Base-by-base conservation (phyloP, 2,329 filamentous ascomycete species). In the Cladosporium cucumerinum region DNA sequence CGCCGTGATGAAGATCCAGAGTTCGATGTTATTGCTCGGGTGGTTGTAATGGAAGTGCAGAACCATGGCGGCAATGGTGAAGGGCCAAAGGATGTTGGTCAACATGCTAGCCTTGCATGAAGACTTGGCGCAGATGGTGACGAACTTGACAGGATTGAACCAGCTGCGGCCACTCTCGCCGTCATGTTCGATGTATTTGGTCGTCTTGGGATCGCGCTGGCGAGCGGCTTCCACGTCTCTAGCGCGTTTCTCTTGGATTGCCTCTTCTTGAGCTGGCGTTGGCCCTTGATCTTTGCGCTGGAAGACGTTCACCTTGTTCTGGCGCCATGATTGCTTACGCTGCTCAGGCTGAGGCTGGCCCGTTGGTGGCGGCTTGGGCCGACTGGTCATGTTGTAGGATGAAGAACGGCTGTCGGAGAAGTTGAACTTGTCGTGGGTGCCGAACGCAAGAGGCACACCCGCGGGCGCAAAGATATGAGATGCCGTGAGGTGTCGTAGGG, bases 81-180 rank as follows among this genome's bases (percentile, higher is more conserved):
- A 72, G 0, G 82, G 82, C 81, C 81, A 83, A 5, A 84, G 74
- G 2, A 84, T 64, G 62, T 84, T 84, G 54, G 82, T 81, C 65
- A 77, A 75, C 73, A 76, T 81, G 10, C 79, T 81, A 3, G 78
- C 79, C 1, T 75, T 78, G 70, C 79, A 81, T 0, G 80, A 81
- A 59, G 78, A 80, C 18, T 74, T 71, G 74, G 77, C 81, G 67
- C 80, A 77, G 21, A 84, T 80, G 14, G 64, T 65, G 25, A 82
- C 64, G 70, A 83, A 82, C 48, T 79, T 76, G 39, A 72, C 67
- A 1, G 78, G 78, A 39, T 81, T 75, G 63, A 84, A 78, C 43
- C 81, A 79, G 21, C 73, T 74, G 57, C 81, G 74, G 2, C 80
- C 81, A 65, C 79, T 81, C 70, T 84, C 80, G 52, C 82, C 82